Evolutionary conservation across 2,329 filamentous ascomycete genomes (phyloP).

Genomic region (Cercospora berteroae): DNA sequence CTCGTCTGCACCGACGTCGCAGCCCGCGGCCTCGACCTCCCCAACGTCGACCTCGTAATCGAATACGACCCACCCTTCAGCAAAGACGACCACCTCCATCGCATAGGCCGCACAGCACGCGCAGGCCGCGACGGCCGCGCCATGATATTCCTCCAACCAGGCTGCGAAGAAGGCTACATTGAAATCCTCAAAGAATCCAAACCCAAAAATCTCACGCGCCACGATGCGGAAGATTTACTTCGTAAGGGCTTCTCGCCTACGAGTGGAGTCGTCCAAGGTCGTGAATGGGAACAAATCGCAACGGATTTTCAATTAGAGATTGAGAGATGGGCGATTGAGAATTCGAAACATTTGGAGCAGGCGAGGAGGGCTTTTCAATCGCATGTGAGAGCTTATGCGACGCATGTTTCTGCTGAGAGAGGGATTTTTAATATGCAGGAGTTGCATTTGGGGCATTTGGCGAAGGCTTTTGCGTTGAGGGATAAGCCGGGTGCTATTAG

Average conservation of each 20-base stretch:
- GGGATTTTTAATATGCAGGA: conserved; percentile 87
- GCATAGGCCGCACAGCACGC: conserved; percentile 90
- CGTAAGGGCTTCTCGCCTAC: conserved; percentile 58
- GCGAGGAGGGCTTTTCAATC: conserved; percentile 85
- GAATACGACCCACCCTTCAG: conserved; percentile 97
- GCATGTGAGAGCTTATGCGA: conserved; percentile 91
- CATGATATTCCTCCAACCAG: conserved; percentile 84
- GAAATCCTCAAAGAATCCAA: conserved; percentile 71
- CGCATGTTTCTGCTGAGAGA: conserved; percentile 82
- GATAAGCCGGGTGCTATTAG: conserved; percentile 82
- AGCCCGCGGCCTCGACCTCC: conserved; percentile 90
- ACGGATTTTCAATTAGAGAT: conserved; percentile 67
- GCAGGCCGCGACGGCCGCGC: conserved; percentile 85
- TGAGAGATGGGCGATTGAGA: conserved; percentile 64
- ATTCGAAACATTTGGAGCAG: conserved; percentile 70
- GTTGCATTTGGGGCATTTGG: conserved; percentile 86
- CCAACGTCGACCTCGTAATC: conserved; percentile 89
- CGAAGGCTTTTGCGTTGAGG: conserved; percentile 87
- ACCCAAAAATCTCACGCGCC: conserved; percentile 52
- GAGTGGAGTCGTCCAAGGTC: conserved; percentile 40
- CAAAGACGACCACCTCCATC: conserved; percentile 88
- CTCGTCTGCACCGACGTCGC: conserved; percentile 94
- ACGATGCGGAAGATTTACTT: conserved; percentile 64
- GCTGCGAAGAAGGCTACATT: conserved; percentile 88
- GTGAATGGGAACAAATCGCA: conserved; percentile 63